A percentile compares a stretch with the other conserved stretches of the same genome.
Evolutionary conservation across 2,329 filamentous ascomycete genomes (phyloP).

Genomic region (Pezicula carpinea): DNA sequence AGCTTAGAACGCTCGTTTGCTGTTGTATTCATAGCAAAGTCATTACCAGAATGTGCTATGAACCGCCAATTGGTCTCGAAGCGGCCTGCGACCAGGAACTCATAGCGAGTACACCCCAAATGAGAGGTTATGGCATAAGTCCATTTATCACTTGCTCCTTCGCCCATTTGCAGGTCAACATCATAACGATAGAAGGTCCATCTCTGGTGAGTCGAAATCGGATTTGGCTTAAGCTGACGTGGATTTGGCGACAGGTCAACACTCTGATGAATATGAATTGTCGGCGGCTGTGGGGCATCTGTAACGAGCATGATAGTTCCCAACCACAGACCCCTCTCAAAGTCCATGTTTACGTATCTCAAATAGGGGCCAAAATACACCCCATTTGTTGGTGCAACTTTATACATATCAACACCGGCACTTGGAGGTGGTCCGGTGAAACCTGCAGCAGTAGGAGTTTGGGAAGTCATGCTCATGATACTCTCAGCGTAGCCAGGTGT

Average conservation of each 20-base stretch:
- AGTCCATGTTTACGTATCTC: slow-evolving; percentile 94
- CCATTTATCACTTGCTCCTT: slow-evolving; percentile 78
- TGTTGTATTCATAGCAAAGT: slow-evolving; percentile 84
- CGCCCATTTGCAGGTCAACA: slow-evolving; percentile 83
- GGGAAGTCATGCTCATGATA: slow-evolving; percentile 74
- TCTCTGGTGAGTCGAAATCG: slow-evolving; percentile 83
- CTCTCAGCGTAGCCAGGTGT: slow-evolving; percentile 82
- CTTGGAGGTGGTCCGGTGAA: slow-evolving; percentile 86
- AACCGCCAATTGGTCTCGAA: slow-evolving; percentile 93
- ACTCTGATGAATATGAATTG: slow-evolving; percentile 91
- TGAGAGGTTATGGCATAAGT: slow-evolving; percentile 98
- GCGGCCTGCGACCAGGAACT: slow-evolving; percentile 89
- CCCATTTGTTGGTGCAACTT: slow-evolving; percentile 86
- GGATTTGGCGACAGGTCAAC: slow-evolving; percentile 89
- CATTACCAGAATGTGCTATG: slow-evolving; percentile 92
- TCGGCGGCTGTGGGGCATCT: slow-evolving; percentile 86
- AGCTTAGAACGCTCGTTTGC: slow-evolving; percentile 80
- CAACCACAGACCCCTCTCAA: slow-evolving; percentile 85
- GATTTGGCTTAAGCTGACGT: slow-evolving; percentile 74
- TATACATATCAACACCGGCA: slow-evolving; percentile 90
- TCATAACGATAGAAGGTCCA: slow-evolving; percentile 98
- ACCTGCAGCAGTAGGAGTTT: slow-evolving; percentile 71
- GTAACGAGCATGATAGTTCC: slow-evolving; percentile 93
- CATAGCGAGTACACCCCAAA: slow-evolving; percentile 94
- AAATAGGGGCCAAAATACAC: slow-evolving; percentile 98